phyloP scores from a whole-genome alignment of 139 green algal species.

The Chlorella sp. region DNA sequence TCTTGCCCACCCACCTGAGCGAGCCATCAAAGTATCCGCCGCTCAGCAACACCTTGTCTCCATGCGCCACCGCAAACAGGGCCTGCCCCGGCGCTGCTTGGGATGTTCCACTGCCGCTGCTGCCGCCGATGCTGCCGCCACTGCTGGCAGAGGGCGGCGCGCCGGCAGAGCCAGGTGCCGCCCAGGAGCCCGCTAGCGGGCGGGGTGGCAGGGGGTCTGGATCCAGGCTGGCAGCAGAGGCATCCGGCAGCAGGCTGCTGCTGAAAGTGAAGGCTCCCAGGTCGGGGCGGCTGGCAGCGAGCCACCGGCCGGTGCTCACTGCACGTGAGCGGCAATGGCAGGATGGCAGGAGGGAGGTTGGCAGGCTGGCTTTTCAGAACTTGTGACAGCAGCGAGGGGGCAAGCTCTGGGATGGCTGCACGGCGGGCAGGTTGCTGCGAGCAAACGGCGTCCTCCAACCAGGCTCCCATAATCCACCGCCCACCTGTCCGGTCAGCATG shows the following conservation, averaged over 20 bases:
- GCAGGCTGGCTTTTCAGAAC: too few species aligned
- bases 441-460: too few species aligned
- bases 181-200: conserved; percentile 31
- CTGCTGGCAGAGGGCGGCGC: not conserved
- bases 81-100: not conserved
- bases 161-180: too few species aligned
- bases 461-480: too few species aligned
- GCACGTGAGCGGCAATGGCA: not conserved
- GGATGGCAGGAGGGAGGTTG: too few species aligned
- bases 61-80: conserved; percentile 53
- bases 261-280: conserved; percentile 54
- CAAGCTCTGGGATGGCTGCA: too few species aligned
- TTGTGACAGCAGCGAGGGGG: too few species aligned
- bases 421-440: too few species aligned
- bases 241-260: conserved; percentile 29
- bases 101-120: too few species aligned
- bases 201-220: conserved; percentile 40
- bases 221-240: conserved; percentile 40
- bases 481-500: conserved; percentile 39
- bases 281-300: conserved; percentile 1
- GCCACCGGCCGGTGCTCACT: conserved; percentile 28
- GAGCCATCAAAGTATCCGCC: conserved; percentile 71
- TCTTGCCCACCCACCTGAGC: conserved; percentile 25
- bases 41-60: conserved; percentile 40
- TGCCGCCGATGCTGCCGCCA: too few species aligned